Conservation (phyloP, 2,329 filamentous ascomycete species). For the Blastomyces parvus region DNA sequence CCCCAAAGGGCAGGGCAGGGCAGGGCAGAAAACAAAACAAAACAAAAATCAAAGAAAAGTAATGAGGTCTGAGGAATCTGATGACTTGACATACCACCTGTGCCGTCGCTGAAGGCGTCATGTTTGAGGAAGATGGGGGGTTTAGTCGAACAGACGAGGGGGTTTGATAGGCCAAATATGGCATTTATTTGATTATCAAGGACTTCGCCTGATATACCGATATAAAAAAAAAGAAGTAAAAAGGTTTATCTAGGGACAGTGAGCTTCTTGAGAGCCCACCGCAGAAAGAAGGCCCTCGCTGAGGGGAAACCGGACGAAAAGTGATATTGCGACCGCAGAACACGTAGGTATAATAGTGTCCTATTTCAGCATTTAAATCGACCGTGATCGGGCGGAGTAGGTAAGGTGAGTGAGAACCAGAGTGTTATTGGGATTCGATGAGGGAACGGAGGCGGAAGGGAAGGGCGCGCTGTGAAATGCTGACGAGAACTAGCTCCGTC, state of each 20-base stretch:
- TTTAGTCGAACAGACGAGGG: slow-evolving; percentile 12
- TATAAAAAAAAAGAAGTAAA: background rate
- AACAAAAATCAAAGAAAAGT: background rate
- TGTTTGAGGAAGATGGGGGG: slow-evolving; percentile 13
- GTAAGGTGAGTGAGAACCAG: too few relatives aligned
- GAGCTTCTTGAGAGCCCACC: background rate
- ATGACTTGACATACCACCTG: slow-evolving; percentile 10
- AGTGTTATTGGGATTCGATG: background rate
- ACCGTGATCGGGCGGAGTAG: background rate
- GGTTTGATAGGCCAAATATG: slow-evolving; percentile 13
- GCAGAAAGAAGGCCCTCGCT: background rate
- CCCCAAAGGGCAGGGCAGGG: background rate
- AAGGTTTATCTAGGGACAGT: background rate
- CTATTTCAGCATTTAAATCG: background rate
- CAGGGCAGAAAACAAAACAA: too few relatives aligned
- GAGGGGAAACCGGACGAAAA: background rate
- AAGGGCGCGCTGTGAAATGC: background rate
- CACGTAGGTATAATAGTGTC: background rate
- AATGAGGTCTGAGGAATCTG: background rate
- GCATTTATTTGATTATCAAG: slow-evolving; percentile 12
- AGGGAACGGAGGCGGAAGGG: background rate
- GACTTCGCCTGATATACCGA: background rate
- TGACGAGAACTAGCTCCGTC: background rate
- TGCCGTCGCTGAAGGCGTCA: slow-evolving; percentile 13
- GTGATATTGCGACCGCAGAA: background rate